These are phyloP conservation scores for Boletus bicolor DNA, from an alignment of 768 basidiomycete genomes.

Conservation along the genomic window DNA sequence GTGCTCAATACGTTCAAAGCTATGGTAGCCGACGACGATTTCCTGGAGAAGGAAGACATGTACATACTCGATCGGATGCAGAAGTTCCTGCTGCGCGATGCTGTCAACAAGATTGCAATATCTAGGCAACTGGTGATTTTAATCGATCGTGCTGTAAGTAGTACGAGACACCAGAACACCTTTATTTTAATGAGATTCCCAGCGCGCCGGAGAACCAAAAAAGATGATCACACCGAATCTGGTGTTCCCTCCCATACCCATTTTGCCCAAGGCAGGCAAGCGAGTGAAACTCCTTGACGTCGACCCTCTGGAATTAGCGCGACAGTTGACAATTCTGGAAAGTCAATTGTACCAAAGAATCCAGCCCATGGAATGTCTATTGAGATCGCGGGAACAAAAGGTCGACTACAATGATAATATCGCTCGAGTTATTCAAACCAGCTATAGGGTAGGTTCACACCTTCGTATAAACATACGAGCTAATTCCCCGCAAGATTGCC, in stretches of 20 bases:
- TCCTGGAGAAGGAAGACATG: slow-evolving; percentile 83
- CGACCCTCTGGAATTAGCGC: slow-evolving; percentile 86
- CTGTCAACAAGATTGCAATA: slow-evolving; percentile 60
- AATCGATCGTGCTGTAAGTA: slow-evolving; percentile 77
- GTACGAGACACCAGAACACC: neutral
- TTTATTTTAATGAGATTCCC: slow-evolving; percentile 19
- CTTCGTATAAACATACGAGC: neutral
- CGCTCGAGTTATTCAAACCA: slow-evolving; percentile 80
- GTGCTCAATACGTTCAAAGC: slow-evolving; percentile 89
- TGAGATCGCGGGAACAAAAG: slow-evolving; percentile 74
- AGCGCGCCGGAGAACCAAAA: slow-evolving; percentile 54
- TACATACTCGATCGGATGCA: slow-evolving; percentile 80
- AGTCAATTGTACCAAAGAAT: slow-evolving; percentile 84
- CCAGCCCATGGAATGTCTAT: slow-evolving; percentile 84
- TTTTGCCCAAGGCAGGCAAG: slow-evolving; percentile 67
- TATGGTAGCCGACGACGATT: slow-evolving; percentile 81
- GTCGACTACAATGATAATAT: slow-evolving; percentile 80
- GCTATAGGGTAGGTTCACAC: slow-evolving; percentile 62
- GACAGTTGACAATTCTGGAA: slow-evolving; percentile 92
- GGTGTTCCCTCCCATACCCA: slow-evolving; percentile 68
- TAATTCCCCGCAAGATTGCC: slow-evolving; percentile 60
- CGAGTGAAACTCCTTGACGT: slow-evolving; percentile 83
- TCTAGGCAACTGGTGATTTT: slow-evolving; percentile 71
- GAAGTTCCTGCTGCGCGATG: slow-evolving; percentile 67
- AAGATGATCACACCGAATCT: slow-evolving; percentile 55